These are phyloP conservation scores for Ramaria sp. DNA, from an alignment of 768 basidiomycete species.

Conservation along the genomic window DNA sequence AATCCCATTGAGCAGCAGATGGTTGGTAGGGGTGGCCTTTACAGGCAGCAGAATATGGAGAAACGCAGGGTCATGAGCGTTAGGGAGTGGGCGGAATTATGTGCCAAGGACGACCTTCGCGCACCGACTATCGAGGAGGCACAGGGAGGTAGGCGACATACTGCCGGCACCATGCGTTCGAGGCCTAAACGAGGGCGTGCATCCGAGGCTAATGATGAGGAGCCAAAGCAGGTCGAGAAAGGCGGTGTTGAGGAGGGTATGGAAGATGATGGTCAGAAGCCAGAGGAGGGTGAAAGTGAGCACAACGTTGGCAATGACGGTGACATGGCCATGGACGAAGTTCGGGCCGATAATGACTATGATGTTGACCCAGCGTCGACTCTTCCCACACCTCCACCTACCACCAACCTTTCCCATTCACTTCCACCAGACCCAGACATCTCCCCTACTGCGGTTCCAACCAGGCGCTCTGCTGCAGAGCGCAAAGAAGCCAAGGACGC, in stretches of 20 bases:
- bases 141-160: conserved; percentile 25
- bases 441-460: background rate
- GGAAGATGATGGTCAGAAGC: background rate
- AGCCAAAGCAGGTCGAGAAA: conserved; percentile 5
- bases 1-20: conserved; percentile 92
- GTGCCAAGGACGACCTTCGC: conserved; percentile 56
- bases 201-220: background rate
- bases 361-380: background rate
- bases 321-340: background rate
- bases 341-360: background rate
- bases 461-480: conserved; percentile 17
- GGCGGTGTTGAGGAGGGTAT: conserved; percentile 7
- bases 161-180: background rate
- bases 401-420: background rate
- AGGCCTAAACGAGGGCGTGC: background rate
- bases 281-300: background rate
- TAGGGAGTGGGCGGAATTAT: conserved; percentile 79
- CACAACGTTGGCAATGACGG: background rate
- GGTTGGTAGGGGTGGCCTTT: conserved; percentile 76
- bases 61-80: conserved; percentile 76
- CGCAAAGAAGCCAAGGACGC: conserved; percentile 22
- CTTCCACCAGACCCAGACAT: background rate
- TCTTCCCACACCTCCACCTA: conserved; percentile 6
- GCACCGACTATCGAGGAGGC: conserved; percentile 66
- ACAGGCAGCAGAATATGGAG: conserved; percentile 85